Conservation (phyloP, 495 filamentous ascomycete genomes). For the Penicillium diatomitis region DNA sequence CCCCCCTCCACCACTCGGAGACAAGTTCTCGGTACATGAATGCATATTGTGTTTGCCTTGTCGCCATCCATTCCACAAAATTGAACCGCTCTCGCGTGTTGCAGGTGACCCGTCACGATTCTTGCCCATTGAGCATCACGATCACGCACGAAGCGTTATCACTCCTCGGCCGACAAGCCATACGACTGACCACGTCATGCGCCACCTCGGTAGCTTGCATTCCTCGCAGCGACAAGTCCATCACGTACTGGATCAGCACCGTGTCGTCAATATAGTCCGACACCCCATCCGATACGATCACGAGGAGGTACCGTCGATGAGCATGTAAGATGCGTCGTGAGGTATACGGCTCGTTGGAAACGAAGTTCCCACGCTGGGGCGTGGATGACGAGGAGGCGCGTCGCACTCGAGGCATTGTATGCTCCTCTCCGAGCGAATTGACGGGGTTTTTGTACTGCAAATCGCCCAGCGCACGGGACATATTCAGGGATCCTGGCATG, state of each 20-base stretch:
- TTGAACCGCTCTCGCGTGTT: no score
- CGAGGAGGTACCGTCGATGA: conserved; percentile 22
- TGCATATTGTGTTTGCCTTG: no score
- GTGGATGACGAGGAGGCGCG: conserved; percentile 13
- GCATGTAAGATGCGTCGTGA: conserved; percentile 13
- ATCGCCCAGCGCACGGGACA: conserved; percentile 37
- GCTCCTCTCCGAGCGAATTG: conserved; percentile 13
- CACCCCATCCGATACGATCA: conserved; percentile 27
- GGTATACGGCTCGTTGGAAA: conserved; percentile 28
- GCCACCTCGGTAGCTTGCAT: conserved; percentile 25
- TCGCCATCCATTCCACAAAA: no score
- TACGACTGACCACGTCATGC: conserved; percentile 14
- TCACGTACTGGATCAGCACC: conserved; percentile 24
- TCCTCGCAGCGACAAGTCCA: conserved; percentile 25
- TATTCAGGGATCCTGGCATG: conserved; percentile 26
- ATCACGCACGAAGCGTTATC: conserved; percentile 31
- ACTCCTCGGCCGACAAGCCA: conserved; percentile 10
- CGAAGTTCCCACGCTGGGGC: conserved; percentile 19
- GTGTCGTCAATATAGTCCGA: conserved; percentile 22
- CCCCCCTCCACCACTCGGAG: no score
- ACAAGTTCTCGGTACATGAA: no score
- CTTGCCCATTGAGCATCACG: conserved; percentile 22
- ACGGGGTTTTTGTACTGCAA: conserved; percentile 36
- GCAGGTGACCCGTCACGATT: conserved; percentile 5
- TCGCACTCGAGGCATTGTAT: neutral